These are phyloP conservation scores for Osmanthus fragrans DNA, from an alignment of 257 asterid species.

Conservation along the genomic window DNA sequence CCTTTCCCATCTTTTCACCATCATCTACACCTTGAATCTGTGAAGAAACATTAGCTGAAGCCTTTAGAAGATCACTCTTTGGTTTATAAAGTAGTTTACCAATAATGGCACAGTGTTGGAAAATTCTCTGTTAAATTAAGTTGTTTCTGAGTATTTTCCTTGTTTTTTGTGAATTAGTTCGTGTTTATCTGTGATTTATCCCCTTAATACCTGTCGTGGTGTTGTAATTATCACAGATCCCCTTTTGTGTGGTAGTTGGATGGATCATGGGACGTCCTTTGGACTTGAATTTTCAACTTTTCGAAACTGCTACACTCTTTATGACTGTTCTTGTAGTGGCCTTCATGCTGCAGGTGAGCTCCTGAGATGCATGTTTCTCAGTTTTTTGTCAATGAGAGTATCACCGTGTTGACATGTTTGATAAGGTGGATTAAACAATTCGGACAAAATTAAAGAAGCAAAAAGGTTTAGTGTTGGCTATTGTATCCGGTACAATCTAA, in stretches of 20 bases:
- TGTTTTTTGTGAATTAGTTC: background rate
- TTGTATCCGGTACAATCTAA: background rate
- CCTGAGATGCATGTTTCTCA: background rate
- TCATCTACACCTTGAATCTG: background rate
- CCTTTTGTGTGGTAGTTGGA: slow-evolving; percentile 72
- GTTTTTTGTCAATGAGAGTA: background rate
- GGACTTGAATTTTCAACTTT: slow-evolving; percentile 78
- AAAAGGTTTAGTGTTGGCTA: background rate
- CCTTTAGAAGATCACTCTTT: background rate
- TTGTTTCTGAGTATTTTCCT: background rate
- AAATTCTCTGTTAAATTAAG: background rate
- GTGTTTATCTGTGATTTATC: background rate
- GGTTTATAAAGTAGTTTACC: background rate
- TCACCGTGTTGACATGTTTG: background rate
- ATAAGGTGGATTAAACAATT: background rate
- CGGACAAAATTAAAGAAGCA: background rate
- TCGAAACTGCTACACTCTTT: slow-evolving; percentile 74
- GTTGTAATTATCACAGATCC: slow-evolving; percentile 50
- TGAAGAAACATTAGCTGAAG: background rate
- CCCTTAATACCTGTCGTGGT: background rate
- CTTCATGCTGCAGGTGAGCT: slow-evolving; percentile 69
- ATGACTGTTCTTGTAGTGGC: slow-evolving; percentile 84
- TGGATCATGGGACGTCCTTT: slow-evolving; percentile 74
- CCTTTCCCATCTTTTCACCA: background rate
- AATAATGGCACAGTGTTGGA: background rate